Evolutionary conservation across 1,284 basidiomycete species (phyloP), one percentile per base, ranked within the genome.

Genomic region (Termitomyces sp.): DNA sequence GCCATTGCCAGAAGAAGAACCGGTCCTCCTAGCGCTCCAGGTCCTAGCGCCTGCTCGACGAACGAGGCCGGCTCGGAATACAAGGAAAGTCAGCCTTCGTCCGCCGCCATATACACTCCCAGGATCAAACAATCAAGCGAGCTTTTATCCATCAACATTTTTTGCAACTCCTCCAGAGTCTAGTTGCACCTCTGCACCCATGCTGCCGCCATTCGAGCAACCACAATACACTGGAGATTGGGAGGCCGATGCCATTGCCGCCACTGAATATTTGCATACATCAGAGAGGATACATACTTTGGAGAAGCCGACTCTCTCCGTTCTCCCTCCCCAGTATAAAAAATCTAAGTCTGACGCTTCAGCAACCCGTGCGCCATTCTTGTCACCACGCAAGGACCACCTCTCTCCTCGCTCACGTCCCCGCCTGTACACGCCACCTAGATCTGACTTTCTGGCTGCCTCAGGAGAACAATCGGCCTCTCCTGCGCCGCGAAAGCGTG

Each of bases 221-320:
- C 41, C 13, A 9, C 43, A 46, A 30, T 44, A 51, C 38, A 59
- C 53, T 9, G 53, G 57, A 16, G 47, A 57, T 30, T 57, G 59
- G 57, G 39, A 46, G 18, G 33, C 44, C 3, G 57, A 59, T 37
- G 55, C 55, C 3, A 34, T 46, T 3, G 46, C 53, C 5, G 50
- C 53, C 10, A 19, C 45, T 3, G 42, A 53, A 18, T n/a, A 26
- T 13, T 34, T 46, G 10, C 50, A 48, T 24, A 38, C 53, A 28
- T 49, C 53, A 11, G 35, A 45, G 14, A 38, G 42, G 11, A 38
- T 21, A 6, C 35, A 33, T 19, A 33, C 14, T 31, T 5, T 28
- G 26, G 16, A 41, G 7, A 40, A 19, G 8, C 34, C 19, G 13
- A 7, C 16, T 24, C 14, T 30, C 11, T 33, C 43, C 16, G 2